Evolutionary conservation across 2,329 filamentous ascomycete species (phyloP).

Genomic region (Trichoderma pleuroti): DNA sequence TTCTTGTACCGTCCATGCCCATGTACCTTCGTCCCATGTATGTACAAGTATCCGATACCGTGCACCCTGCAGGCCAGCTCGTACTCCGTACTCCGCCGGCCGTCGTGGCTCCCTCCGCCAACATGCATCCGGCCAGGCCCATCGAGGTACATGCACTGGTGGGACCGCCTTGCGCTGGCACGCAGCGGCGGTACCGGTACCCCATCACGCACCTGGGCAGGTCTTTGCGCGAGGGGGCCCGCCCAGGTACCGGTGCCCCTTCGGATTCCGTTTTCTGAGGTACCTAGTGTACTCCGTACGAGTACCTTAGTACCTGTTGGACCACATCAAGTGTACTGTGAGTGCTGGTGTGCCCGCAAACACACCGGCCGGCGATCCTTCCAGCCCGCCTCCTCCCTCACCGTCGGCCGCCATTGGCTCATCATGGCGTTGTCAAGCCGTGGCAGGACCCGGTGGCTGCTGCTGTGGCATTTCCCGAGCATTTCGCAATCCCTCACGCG

Average conservation of each 20-base stretch:
- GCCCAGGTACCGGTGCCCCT: neutral
- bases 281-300: neutral
- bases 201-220: neutral
- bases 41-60: neutral
- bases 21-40: too few species aligned
- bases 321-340: neutral
- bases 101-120: neutral
- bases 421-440: neutral
- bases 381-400: neutral
- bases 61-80: constrained; percentile 1
- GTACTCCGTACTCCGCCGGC: constrained; percentile 1
- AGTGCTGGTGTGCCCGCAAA: neutral
- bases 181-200: constrained; percentile 6
- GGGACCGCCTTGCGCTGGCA: constrained; percentile 5
- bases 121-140: neutral
- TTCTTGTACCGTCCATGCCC: neutral
- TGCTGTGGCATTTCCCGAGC: neutral
- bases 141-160: neutral
- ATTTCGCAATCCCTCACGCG: neutral
- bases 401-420: neutral
- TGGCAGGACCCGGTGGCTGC: neutral
- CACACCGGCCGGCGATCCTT: neutral
- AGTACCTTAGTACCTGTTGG: neutral
- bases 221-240: neutral
- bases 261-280: neutral